A percentile compares a stretch with the other conserved stretches of the same genome.
These are phyloP conservation scores for Colletotrichum gloeosporioides DNA, from an alignment of 2,329 filamentous ascomycete species.

Conservation along the genomic window DNA sequence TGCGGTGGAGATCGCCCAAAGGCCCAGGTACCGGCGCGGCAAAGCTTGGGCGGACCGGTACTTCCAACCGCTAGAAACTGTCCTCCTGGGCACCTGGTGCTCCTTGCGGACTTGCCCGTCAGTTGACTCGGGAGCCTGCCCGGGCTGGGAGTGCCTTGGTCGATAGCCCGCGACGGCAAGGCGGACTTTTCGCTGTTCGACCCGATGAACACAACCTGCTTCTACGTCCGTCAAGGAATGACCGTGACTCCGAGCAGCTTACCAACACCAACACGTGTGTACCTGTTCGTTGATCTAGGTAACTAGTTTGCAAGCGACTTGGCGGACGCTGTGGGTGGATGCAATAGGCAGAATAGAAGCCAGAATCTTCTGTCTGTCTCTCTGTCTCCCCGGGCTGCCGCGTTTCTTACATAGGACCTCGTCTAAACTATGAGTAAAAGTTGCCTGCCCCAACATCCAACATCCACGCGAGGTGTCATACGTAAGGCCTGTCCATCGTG, in stretches of 20 bases:
- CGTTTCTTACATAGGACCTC: background rate
- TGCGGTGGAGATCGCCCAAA: background rate
- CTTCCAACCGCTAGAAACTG: background rate
- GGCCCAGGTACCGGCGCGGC: background rate
- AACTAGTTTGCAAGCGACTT: background rate
- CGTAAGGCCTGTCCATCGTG: slow-evolving; percentile 5
- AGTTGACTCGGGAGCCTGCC: slow-evolving; percentile 5
- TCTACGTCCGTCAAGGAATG: background rate
- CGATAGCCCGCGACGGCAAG: slow-evolving; percentile 3
- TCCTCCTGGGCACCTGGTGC: slow-evolving; percentile 10
- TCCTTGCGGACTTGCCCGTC: slow-evolving; percentile 7
- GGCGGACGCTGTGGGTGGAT: background rate
- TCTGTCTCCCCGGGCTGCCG: background rate
- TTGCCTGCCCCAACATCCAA: slow-evolving; percentile 17
- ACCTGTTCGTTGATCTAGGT: background rate
- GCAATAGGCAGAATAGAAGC: background rate
- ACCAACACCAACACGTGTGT: background rate
- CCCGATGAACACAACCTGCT: background rate
- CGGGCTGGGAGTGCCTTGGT: slow-evolving; percentile 3
- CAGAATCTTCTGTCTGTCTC: background rate
- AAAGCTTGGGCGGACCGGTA: background rate
- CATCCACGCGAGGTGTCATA: slow-evolving; percentile 13
- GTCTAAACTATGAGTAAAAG: background rate
- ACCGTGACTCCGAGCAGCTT: background rate
- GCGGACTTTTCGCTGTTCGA: slow-evolving; percentile 1